These are phyloP conservation scores for Ustilago curta DNA, from an alignment of 1,284 basidiomycete species.

Conservation along the genomic window DNA sequence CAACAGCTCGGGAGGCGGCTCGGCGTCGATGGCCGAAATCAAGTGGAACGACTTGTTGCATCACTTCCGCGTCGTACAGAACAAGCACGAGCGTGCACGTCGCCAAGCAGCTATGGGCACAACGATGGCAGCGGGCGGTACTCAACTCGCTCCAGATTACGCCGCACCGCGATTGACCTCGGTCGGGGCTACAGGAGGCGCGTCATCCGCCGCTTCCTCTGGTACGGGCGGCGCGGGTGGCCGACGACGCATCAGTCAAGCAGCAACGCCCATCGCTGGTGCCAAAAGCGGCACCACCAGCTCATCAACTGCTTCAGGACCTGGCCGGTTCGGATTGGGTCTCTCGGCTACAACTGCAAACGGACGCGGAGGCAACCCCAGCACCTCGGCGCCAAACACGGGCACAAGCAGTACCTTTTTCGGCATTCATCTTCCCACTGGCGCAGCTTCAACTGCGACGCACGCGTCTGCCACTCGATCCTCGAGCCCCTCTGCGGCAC, in stretches of 20 bases:
- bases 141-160: constrained; percentile 27
- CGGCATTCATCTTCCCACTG: constrained; percentile 41
- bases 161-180: constrained; percentile 25
- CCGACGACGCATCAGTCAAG: constrained; percentile 34
- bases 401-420: constrained; percentile 46
- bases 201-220: constrained; percentile 18
- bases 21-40: constrained; percentile 49
- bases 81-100: constrained; percentile 62
- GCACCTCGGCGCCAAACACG: constrained; percentile 16
- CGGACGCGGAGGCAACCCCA: not conserved
- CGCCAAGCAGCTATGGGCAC: constrained; percentile 28
- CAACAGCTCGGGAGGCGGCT: constrained; percentile 8
- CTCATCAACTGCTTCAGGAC: constrained; percentile 9
- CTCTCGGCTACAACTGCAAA: constrained; percentile 11
- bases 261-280: constrained; percentile 14
- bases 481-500: constrained; percentile 27
- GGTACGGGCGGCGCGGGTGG: constrained; percentile 11
- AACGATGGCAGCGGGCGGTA: constrained; percentile 6
- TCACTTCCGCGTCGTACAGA: constrained; percentile 65
- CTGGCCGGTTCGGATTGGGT: constrained; percentile 32
- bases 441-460: constrained; percentile 5
- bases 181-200: not conserved
- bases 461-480: constrained; percentile 8
- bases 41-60: constrained; percentile 65
- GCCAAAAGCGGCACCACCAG: not conserved